Percentiles rank a stretch among this genome's conserved stretches.
Conservation (phyloP, 495 filamentous ascomycete species). For the Trichocladium antarcticum region DNA sequence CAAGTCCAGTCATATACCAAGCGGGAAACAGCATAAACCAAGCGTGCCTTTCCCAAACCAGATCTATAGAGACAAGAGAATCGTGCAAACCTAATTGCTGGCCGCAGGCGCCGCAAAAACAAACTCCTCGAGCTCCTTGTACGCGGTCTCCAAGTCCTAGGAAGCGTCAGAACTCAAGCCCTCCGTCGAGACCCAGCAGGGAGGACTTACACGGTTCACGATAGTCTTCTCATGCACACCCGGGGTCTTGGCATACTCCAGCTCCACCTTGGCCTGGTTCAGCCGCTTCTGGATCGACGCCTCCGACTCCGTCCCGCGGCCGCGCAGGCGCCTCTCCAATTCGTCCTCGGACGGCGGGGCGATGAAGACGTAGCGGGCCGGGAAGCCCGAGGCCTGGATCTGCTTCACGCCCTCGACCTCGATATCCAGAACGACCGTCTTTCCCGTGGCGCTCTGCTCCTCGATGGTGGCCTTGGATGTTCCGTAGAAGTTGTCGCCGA, state of each 20-base stretch:
- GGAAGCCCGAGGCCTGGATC: constrained; percentile 63
- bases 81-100: not conserved
- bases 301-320: constrained; percentile 76
- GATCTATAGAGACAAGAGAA: not conserved
- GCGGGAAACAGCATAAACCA: not conserved
- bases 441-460: constrained; percentile 56
- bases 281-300: constrained; percentile 64
- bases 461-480: constrained; percentile 68
- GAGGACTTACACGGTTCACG: constrained; percentile 58
- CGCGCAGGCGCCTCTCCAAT: constrained; percentile 65
- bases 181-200: not conserved
- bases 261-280: constrained; percentile 66
- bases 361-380: constrained; percentile 77
- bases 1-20: not conserved
- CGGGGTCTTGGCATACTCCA: constrained; percentile 61
- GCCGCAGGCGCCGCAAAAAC: constrained; percentile 28
- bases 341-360: constrained; percentile 64
- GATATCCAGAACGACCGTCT: constrained; percentile 68
- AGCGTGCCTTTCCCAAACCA: not conserved
- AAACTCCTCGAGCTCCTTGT: constrained; percentile 61
- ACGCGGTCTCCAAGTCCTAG: constrained; percentile 66
- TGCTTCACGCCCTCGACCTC: constrained; percentile 99
- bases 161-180: not conserved
- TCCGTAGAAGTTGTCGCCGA: constrained; percentile 82
- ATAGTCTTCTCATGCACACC: constrained; percentile 77